These are phyloP conservation scores for Ophiocordyceps unilateralis DNA, from an alignment of 2,329 filamentous ascomycete genomes.

Conservation along the genomic window DNA sequence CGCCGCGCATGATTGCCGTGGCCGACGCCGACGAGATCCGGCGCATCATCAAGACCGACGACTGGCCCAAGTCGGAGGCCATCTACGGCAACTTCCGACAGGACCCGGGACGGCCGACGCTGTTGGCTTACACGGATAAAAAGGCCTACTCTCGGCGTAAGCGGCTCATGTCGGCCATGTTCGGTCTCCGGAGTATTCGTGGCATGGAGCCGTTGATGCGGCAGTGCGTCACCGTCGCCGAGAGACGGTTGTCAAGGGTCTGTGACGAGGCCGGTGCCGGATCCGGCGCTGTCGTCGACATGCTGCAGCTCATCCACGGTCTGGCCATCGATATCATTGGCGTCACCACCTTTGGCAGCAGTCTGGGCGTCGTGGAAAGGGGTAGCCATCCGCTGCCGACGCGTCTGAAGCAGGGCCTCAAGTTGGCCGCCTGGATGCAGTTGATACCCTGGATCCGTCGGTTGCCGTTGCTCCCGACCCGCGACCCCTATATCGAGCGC, in stretches of 20 bases:
- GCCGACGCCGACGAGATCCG: neutral
- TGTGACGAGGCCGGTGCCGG: neutral
- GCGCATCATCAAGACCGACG: neutral
- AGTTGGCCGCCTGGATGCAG: neutral
- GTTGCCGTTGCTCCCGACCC: conserved; percentile 1
- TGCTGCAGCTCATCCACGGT: conserved; percentile 1
- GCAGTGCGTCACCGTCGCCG: neutral
- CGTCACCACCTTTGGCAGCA: neutral
- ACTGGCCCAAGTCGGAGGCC: conserved; percentile 1
- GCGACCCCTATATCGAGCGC: conserved; percentile 1
- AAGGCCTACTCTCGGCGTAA: neutral
- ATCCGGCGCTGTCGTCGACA: neutral
- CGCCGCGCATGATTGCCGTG: neutral
- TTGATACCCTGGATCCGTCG: neutral
- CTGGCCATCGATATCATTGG: conserved; percentile 1
- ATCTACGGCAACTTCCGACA: conserved; percentile 1
- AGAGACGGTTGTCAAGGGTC: neutral
- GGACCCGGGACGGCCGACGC: conserved; percentile 1
- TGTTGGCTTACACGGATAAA: conserved; percentile 1
- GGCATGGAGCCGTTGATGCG: neutral
- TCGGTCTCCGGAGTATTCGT: neutral
- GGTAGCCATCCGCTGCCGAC: neutral
- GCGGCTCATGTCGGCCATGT: neutral
- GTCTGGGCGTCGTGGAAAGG: neutral
- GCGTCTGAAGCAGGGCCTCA: conserved; percentile 1